A percentile compares a stretch with the other conserved stretches of the same genome.
phyloP scores from a whole-genome alignment of 139 green algal genomes.

The Bryopsis sp. region DNA sequence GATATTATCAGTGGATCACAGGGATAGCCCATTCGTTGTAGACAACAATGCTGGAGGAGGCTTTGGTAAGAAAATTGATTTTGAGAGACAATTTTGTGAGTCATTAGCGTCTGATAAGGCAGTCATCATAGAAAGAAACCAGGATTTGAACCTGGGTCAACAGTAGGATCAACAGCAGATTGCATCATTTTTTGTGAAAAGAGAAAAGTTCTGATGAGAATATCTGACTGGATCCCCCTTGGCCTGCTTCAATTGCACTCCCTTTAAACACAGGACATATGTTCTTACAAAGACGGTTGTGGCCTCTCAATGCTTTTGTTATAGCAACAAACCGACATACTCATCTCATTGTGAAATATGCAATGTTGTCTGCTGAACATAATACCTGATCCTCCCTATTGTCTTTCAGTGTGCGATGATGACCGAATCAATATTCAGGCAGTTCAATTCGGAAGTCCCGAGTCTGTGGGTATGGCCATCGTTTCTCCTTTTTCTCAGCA shows the following conservation, averaged over 20 bases:
- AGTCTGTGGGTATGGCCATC: neutral
- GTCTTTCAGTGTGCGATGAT: no score
- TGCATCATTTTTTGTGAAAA: neutral
- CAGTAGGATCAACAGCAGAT: neutral
- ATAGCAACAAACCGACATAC: no score
- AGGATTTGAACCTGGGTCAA: neutral
- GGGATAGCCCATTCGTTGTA: slow-evolving; percentile 53
- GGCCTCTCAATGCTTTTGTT: no score
- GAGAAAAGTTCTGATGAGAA: neutral
- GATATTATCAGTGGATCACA: slow-evolving; percentile 10
- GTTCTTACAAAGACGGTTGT: no score
- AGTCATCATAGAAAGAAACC: neutral
- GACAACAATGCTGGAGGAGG: slow-evolving; percentile 74
- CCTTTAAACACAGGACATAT: no score
- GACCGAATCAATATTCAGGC: no score
- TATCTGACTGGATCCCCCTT: no score
- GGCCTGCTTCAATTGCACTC: no score
- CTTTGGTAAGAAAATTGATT: slow-evolving; percentile 51
- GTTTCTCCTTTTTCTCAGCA: neutral
- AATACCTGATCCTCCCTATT: no score
- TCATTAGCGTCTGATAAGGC: neutral
- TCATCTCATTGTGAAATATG: no score
- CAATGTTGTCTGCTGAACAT: no score
- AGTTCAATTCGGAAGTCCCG: no score
- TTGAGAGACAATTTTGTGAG: neutral